Base-by-base conservation (phyloP, 2,329 filamentous ascomycete genomes). In the Arthrocladium fulminans region DNA sequence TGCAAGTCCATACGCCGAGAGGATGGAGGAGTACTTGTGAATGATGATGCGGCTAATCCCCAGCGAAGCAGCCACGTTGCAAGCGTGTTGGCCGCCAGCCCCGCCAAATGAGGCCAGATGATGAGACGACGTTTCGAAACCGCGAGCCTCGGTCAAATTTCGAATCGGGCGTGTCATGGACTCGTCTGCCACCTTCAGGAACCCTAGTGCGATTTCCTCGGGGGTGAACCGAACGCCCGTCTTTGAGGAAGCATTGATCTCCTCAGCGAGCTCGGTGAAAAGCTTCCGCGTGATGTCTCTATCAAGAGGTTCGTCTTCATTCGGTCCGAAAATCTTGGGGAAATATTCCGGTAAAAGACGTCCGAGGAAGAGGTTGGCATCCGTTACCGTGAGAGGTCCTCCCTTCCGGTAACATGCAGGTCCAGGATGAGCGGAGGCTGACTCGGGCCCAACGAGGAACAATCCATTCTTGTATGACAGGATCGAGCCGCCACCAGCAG, bases 331-430 rank as follows among this genome's bases (percentile, higher is more conserved):
- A 50, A 97, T 96, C 63, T 89, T 90, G 0, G 89, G 90, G 65
- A 97, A 97, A 73, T 94, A 95, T 53, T 94, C 87, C 0, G 89
- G 89, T 1, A 95, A 67, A 2, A 97, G 71, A 19, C 90, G 80
- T 0, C 89, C 89, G 0, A 97, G 77, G 61, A 88, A 89, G 4
- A 95, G 66, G 58, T 96, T 96, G 5, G 89, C 89, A 60, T 96
- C 89, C 0, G 89, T 96, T 7, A 96, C 89, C 0, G 89, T 94
- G 12, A 90, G 74, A 2, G 89, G 89, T 0, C 89, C 89, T 0
- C 86, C 89, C 65, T 96, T 96, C 12, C 89, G 79, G 65, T 96
- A 96, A 59, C 89, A 95, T 1, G 88, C 88, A 10, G 89, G 89
- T 1, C 89, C 89, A 0, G 89, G 89, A 61, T 95, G 89, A 2